These are phyloP conservation scores for Silene noctiflora DNA, from an alignment of 179 eudicot species.

Conservation along the genomic window DNA sequence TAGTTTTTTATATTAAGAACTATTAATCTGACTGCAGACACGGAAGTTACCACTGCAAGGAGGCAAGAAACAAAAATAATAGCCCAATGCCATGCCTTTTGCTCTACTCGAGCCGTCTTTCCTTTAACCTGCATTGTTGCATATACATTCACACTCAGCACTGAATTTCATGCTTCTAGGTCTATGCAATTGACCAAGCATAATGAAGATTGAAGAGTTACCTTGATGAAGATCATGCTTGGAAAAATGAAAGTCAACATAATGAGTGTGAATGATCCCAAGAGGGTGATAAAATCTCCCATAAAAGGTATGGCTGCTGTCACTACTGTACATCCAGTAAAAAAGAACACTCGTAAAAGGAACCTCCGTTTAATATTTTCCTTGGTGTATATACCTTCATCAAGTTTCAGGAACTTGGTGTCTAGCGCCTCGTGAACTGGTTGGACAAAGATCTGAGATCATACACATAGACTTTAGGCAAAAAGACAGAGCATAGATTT, in stretches of 20 bases:
- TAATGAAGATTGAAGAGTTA: neutral
- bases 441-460: slow-evolving; percentile 49
- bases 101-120: slow-evolving; percentile 33
- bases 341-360: slow-evolving; percentile 41
- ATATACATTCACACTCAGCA: slow-evolving; percentile 6
- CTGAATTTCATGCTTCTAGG: neutral
- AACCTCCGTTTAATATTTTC: slow-evolving; percentile 44
- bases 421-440: slow-evolving; percentile 64
- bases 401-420: slow-evolving; percentile 45
- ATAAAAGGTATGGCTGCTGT: slow-evolving; percentile 65
- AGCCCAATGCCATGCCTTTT: slow-evolving; percentile 54
- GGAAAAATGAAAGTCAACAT: slow-evolving; percentile 54
- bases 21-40: slow-evolving; percentile 45
- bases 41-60: slow-evolving; percentile 42
- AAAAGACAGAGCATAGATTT: too few species aligned
- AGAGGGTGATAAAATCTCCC: slow-evolving; percentile 56
- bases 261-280: slow-evolving; percentile 53
- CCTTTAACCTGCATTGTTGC: slow-evolving; percentile 45
- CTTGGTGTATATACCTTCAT: slow-evolving; percentile 42
- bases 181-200: neutral
- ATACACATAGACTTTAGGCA: slow-evolving; percentile 5
- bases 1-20: slow-evolving; percentile 35
- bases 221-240: slow-evolving; percentile 62
- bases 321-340: slow-evolving; percentile 46
- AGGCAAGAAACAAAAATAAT: slow-evolving; percentile 40